phyloP scores from a whole-genome alignment of 169 alveolate genomes.

The Cryptosporidium baileyi region DNA sequence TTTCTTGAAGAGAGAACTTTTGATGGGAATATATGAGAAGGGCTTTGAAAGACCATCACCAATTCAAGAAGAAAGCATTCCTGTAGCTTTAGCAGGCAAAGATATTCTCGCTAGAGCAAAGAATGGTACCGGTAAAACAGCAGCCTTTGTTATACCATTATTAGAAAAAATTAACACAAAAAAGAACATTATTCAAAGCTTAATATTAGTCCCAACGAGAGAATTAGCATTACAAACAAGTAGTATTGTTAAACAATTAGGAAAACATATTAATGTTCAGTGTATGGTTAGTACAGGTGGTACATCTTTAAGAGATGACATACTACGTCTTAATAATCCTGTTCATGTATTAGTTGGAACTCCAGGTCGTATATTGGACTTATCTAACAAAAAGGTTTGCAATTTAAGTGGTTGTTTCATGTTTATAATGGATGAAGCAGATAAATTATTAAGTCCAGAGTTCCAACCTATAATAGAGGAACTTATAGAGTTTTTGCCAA shows the following conservation, averaged over 20 bases:
- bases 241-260: conserved; percentile 93
- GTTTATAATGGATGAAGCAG: conserved; percentile 98
- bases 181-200: conserved; percentile 81
- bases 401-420: conserved; percentile 88
- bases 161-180: conserved; percentile 89
- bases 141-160: conserved; percentile 97
- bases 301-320: conserved; percentile 95
- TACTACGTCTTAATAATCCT: conserved; percentile 91
- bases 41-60: conserved; percentile 99
- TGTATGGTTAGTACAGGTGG: conserved; percentile 99
- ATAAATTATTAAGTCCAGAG: conserved; percentile 96
- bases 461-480: conserved; percentile 95
- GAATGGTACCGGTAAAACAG: conserved; percentile 99
- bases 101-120: conserved; percentile 98
- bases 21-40: conserved; percentile 97
- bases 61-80: conserved; percentile 97
- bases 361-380: conserved; percentile 97
- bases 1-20: conserved; percentile 91
- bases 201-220: conserved; percentile 95
- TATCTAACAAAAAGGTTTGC: conserved; percentile 93
- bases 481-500: conserved; percentile 91
- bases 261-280: conserved; percentile 95
- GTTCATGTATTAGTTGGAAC: conserved; percentile 99
- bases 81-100: conserved; percentile 95
- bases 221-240: conserved; percentile 96